A percentile compares a stretch with the other conserved stretches of the same genome.
Evolutionary conservation across 2,329 filamentous ascomycete genomes (phyloP).

Genomic region (Aureobasidium zeae): DNA sequence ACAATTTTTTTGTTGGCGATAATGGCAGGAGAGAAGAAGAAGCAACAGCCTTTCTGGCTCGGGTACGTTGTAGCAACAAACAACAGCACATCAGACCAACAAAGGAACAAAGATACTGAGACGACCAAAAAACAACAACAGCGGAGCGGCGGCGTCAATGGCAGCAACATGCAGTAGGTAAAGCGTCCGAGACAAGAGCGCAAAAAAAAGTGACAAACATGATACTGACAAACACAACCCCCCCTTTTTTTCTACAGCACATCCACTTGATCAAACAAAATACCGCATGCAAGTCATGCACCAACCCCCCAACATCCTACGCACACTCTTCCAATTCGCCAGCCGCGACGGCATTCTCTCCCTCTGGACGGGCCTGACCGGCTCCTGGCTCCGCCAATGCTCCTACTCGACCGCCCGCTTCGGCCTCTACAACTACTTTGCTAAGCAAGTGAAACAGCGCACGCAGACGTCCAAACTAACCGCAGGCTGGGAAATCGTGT

Average conservation of each 20-base stretch:
- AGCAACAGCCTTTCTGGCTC: conserved; percentile 15
- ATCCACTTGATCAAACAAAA: conserved; percentile 14
- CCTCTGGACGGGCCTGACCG: conserved; percentile 14
- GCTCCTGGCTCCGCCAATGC: conserved; percentile 12
- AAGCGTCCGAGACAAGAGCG: not conserved
- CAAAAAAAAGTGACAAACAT: not conserved
- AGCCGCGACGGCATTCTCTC: conserved; percentile 10
- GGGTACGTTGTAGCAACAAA: no score
- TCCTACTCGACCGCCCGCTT: conserved; percentile 14
- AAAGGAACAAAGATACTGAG: not conserved
- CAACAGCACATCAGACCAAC: fast-evolving
- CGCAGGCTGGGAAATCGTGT: conserved; percentile 13
- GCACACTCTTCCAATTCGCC: conserved; percentile 5
- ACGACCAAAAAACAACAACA: not conserved
- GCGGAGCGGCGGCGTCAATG: conserved; percentile 13
- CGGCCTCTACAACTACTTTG: conserved; percentile 14
- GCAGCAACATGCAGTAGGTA: conserved; percentile 14
- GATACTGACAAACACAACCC: not conserved
- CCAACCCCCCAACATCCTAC: conserved; percentile 8
- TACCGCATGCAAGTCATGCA: conserved; percentile 15
- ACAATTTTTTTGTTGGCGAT: not conserved
- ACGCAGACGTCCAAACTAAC: conserved; percentile 5
- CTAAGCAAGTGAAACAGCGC: conserved; percentile 10
- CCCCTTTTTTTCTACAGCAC: no score
- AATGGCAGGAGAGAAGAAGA: conserved; percentile 13